A percentile compares a stretch with the other conserved stretches of the same genome.
Conservation (phyloP, 768 basidiomycete species). For the Amanita exitialis region DNA sequence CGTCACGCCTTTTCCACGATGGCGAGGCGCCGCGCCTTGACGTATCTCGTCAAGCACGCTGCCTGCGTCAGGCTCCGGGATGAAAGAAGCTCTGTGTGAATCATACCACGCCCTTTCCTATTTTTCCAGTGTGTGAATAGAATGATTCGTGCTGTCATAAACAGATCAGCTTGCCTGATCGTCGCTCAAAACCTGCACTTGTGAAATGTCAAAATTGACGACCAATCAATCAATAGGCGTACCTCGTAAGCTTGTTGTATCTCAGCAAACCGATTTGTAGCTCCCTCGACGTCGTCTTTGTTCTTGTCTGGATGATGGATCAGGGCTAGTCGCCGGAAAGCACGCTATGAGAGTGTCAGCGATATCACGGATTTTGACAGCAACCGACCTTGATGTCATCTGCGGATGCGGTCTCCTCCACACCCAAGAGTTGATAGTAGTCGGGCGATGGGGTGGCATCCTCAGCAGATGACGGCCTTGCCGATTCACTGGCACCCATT, state of each 20-base stretch:
- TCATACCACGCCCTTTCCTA: slow-evolving; percentile 99
- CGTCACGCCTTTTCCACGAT: slow-evolving; percentile 67
- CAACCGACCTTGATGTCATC: slow-evolving; percentile 79
- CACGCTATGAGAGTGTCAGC: slow-evolving; percentile 34
- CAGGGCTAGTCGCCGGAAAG: slow-evolving; percentile 79
- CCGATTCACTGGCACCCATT: slow-evolving; percentile 70
- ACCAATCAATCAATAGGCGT: slow-evolving; percentile 2
- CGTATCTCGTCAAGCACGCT: slow-evolving; percentile 81
- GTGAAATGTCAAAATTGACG: background rate
- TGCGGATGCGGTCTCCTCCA: slow-evolving; percentile 71
- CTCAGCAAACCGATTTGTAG: slow-evolving; percentile 78
- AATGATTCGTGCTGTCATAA: slow-evolving; percentile 7
- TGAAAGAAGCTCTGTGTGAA: slow-evolving; percentile 73
- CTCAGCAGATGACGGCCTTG: slow-evolving; percentile 20
- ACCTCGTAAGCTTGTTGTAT: slow-evolving; percentile 97
- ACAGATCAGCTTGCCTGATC: slow-evolving; percentile 60
- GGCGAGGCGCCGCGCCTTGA: slow-evolving; percentile 46
- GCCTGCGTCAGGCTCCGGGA: slow-evolving; percentile 76
- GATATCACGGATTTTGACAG: background rate
- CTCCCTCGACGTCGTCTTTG: slow-evolving; percentile 65
- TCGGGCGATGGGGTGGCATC: slow-evolving; percentile 29
- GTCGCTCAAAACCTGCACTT: slow-evolving; percentile 74
- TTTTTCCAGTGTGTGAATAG: slow-evolving; percentile 21
- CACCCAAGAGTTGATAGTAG: slow-evolving; percentile 76
- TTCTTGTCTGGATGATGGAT: slow-evolving; percentile 90